phyloP scores from a whole-genome alignment of 495 filamentous ascomycete species.

The Talaromyces ruber region DNA sequence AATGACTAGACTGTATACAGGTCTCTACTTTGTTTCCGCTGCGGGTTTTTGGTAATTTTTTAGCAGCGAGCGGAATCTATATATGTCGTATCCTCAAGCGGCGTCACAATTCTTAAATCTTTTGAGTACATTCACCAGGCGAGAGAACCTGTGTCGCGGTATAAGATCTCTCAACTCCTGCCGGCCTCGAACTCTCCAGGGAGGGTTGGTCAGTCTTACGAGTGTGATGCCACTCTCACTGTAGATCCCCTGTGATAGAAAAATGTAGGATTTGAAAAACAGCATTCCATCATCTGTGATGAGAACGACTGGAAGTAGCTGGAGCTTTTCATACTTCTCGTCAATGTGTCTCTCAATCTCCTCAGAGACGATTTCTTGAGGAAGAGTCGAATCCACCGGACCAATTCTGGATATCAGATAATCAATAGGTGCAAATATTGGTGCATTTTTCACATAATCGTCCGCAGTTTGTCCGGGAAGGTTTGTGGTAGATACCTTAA shows the following conservation, averaged over 20 bases:
- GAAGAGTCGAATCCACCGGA: background rate
- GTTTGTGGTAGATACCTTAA: background rate
- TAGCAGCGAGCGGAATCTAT: background rate
- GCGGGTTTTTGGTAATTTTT: background rate
- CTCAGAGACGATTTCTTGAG: background rate
- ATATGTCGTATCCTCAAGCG: background rate
- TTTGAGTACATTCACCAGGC: background rate
- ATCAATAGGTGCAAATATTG: background rate
- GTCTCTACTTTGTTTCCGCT: background rate
- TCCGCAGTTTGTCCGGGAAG: background rate
- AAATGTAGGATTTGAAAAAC: background rate
- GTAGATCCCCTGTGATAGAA: background rate
- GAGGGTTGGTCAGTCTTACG: background rate
- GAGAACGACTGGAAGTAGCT: background rate
- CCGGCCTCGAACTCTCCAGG: background rate
- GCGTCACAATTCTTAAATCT: background rate
- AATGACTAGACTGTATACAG: too few species aligned
- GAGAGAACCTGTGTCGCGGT: background rate
- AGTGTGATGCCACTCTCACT: background rate
- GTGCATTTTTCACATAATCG: background rate
- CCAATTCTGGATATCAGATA: background rate
- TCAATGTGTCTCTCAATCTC: background rate
- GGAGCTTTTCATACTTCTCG: background rate
- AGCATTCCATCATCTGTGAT: background rate
- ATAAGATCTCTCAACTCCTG: background rate